Percentiles rank a stretch among this genome's conserved stretches.
These are phyloP conservation scores for Macrolepiota dolichaula DNA, from an alignment of 768 basidiomycete species.

Conservation along the genomic window DNA sequence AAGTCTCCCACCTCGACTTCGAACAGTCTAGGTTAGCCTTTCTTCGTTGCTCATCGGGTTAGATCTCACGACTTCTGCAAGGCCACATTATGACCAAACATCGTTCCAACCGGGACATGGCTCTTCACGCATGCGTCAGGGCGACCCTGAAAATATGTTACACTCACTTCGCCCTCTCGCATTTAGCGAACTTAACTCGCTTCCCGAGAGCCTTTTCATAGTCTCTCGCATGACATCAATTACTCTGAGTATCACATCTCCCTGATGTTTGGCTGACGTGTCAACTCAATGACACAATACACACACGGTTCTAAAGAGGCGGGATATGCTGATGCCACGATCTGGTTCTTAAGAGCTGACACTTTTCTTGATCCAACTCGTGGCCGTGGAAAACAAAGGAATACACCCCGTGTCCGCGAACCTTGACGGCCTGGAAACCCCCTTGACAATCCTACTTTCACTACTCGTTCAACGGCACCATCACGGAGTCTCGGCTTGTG, in stretches of 20 bases:
- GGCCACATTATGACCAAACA: background rate
- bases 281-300: background rate
- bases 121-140: background rate
- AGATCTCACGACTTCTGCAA: background rate
- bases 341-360: background rate
- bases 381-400: background rate
- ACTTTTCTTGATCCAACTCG: background rate
- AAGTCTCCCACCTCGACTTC: background rate
- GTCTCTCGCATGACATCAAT: background rate
- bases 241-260: background rate
- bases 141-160: background rate
- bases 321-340: background rate
- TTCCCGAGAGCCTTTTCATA: background rate
- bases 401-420: background rate
- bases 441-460: background rate
- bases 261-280: constrained; percentile 2
- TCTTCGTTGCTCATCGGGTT: background rate
- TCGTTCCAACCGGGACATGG: background rate
- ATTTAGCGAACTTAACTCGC: background rate
- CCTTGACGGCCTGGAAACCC: background rate
- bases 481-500: background rate
- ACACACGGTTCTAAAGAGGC: background rate
- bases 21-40: background rate
- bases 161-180: background rate
- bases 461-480: background rate